These are phyloP conservation scores for Talaromyces piceae DNA, from an alignment of 2,329 filamentous ascomycete genomes.

Conservation along the genomic window DNA sequence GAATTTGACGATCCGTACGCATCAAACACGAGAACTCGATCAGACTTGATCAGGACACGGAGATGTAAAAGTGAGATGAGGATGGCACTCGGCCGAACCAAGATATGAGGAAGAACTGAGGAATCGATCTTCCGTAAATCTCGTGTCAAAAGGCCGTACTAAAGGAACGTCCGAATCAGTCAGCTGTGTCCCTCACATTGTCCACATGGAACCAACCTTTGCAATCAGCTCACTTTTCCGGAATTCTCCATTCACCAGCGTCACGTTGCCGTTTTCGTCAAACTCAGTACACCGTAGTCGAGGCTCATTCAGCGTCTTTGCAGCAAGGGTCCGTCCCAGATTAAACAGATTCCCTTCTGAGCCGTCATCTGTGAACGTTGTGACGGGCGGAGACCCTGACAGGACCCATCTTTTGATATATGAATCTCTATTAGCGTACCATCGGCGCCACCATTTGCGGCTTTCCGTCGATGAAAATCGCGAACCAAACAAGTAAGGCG, in stretches of 20 bases:
- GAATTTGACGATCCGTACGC: slow-evolving; percentile 91
- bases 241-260: slow-evolving; percentile 88
- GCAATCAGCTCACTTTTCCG: slow-evolving; percentile 96
- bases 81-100: slow-evolving; percentile 86
- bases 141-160: slow-evolving; percentile 88
- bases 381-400: slow-evolving; percentile 42
- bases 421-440: slow-evolving; percentile 17
- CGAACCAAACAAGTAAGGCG: slow-evolving; percentile 11
- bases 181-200: slow-evolving; percentile 9
- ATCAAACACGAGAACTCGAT: slow-evolving; percentile 91
- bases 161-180: slow-evolving; percentile 19
- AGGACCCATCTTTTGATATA: slow-evolving; percentile 9
- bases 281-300: slow-evolving; percentile 91
- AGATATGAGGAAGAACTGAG: slow-evolving; percentile 87
- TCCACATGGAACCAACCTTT: slow-evolving; percentile 53
- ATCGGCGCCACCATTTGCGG: slow-evolving; percentile 26
- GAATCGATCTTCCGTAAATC: slow-evolving; percentile 98
- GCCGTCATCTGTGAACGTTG: slow-evolving; percentile 51
- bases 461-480: slow-evolving; percentile 26
- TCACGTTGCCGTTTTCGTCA: slow-evolving; percentile 84
- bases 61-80: slow-evolving; percentile 94
- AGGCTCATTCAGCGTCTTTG: slow-evolving; percentile 75
- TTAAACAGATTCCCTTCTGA: slow-evolving; percentile 58
- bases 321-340: slow-evolving; percentile 60
- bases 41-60: slow-evolving; percentile 88